A percentile compares a stretch with the other conserved stretches of the same genome.
These are phyloP conservation scores for Mucor saturninus DNA, from an alignment of 371 early-diverging fungal species.

Conservation along the genomic window DNA sequence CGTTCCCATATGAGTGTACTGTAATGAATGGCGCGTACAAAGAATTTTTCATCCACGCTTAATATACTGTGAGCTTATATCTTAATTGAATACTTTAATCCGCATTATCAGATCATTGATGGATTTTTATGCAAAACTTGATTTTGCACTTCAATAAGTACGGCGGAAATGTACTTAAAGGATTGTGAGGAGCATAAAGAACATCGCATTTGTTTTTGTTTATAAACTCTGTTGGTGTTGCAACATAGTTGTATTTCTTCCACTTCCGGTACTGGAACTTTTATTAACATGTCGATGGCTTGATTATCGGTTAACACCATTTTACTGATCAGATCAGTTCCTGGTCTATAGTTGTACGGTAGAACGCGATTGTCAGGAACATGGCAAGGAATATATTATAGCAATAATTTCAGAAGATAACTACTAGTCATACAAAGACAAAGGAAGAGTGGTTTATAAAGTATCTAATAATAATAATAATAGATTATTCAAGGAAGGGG, in stretches of 20 bases:
- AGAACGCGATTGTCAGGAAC: conserved; percentile 1
- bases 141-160: conserved; percentile 16
- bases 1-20: conserved; percentile 12
- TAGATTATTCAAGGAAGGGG: too few relatives aligned
- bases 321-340: conserved; percentile 21
- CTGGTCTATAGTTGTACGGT: conserved; percentile 9
- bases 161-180: conserved; percentile 10
- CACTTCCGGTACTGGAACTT: conserved; percentile 19
- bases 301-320: conserved; percentile 8
- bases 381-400: too few relatives aligned
- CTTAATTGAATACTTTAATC: too few relatives aligned
- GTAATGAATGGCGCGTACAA: conserved; percentile 9
- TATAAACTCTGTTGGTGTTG: conserved; percentile 18
- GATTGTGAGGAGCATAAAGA: conserved; percentile 16
- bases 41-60: conserved; percentile 11
- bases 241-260: conserved; percentile 13
- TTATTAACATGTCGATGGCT: conserved; percentile 9
- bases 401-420: too few relatives aligned
- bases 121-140: too few relatives aligned
- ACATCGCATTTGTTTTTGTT: conserved; percentile 11
- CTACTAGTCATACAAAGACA: too few relatives aligned
- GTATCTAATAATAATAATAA: too few relatives aligned
- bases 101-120: too few relatives aligned
- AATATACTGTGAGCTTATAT: too few relatives aligned
- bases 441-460: too few relatives aligned